A percentile compares a stretch with the other conserved stretches of the same genome.
These are phyloP conservation scores for Colletotrichum musicola DNA, from an alignment of 2,329 filamentous ascomycete genomes.

Conservation along the genomic window DNA sequence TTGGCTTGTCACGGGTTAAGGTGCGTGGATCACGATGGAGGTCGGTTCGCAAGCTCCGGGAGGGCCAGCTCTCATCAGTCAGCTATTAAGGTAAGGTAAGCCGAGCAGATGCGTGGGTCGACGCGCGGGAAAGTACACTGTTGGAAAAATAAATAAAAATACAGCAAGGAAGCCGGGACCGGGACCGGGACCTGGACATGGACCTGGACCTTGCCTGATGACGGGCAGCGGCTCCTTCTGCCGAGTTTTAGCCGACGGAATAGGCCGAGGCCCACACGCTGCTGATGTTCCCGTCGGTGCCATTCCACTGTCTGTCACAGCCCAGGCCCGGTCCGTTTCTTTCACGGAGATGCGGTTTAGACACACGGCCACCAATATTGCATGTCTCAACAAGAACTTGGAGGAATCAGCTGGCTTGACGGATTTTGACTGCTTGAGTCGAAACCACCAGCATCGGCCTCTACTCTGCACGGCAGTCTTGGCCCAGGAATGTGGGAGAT, in stretches of 20 bases:
- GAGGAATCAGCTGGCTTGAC: no score
- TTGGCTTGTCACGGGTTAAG: constrained; percentile 23
- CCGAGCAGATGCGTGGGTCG: constrained; percentile 13
- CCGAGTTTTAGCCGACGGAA: constrained; percentile 33
- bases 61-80: constrained; percentile 16
- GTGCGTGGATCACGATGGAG: neutral
- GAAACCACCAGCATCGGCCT: no score
- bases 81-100: constrained; percentile 1
- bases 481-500: neutral
- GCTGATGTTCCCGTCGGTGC: neutral
- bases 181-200: no score
- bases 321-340: no score
- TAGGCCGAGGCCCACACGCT: constrained; percentile 28
- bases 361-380: no score
- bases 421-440: no score
- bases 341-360: no score
- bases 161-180: neutral
- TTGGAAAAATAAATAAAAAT: neutral
- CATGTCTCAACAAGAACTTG: no score
- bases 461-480: neutral
- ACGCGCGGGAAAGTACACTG: neutral
- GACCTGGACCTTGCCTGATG: constrained; percentile 8
- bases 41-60: constrained; percentile 12
- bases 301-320: neutral
- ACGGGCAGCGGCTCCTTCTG: constrained; percentile 26